These are phyloP conservation scores for Nicotiana noctiflora DNA, from an alignment of 257 asterid species.

Conservation along the genomic window DNA sequence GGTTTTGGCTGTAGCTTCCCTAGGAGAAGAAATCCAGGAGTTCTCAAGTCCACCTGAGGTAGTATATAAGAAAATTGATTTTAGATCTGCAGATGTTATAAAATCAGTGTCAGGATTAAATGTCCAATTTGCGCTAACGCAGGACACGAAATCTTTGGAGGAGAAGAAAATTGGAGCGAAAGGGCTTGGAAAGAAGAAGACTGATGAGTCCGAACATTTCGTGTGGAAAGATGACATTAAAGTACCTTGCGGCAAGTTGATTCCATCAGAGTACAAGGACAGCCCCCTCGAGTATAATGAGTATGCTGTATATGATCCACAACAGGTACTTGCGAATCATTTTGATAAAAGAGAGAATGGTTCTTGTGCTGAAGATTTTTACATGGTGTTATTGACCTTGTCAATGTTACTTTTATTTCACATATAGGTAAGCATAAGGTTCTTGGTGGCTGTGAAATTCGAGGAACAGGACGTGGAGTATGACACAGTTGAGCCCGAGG, in stretches of 20 bases:
- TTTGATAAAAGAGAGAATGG: background rate
- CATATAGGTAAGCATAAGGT: constrained; percentile 52
- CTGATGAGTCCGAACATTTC: constrained; percentile 75
- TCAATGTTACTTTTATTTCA: too few species aligned
- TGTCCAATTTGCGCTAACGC: background rate
- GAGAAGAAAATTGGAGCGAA: constrained; percentile 55
- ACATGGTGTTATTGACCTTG: background rate
- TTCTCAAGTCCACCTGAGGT: constrained; percentile 39
- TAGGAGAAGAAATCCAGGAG: constrained; percentile 48
- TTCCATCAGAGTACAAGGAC: constrained; percentile 48
- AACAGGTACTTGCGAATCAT: constrained; percentile 33
- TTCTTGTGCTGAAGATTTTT: background rate
- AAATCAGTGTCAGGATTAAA: background rate
- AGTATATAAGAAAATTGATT: background rate
- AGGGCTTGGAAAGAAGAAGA: constrained; percentile 59
- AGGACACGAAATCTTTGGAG: constrained; percentile 48
- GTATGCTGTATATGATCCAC: constrained; percentile 75
- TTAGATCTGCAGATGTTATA: background rate
- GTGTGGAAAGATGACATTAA: constrained; percentile 67
- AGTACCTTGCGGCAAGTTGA: constrained; percentile 67
- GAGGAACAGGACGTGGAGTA: constrained; percentile 60
- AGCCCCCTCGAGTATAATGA: constrained; percentile 73
- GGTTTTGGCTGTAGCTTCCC: constrained; percentile 68
- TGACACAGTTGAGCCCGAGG: constrained; percentile 21
- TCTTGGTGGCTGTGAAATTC: constrained; percentile 68